These are phyloP conservation scores for Calonectria pauciramosa DNA, from an alignment of 2,329 filamentous ascomycete species.

Conservation along the genomic window DNA sequence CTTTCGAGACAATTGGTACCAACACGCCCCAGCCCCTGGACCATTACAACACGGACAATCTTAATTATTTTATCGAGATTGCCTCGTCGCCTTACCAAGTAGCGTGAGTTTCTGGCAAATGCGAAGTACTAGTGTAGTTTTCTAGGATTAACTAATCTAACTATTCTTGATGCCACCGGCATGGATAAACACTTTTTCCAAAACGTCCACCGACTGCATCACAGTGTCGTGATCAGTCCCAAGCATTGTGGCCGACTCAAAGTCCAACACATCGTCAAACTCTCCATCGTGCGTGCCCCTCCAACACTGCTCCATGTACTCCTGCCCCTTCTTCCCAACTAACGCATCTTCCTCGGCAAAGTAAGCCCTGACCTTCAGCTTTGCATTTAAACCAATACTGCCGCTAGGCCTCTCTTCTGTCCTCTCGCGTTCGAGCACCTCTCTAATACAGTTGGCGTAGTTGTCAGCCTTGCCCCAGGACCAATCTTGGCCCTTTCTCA, in stretches of 20 bases:
- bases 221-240: constrained; percentile 34
- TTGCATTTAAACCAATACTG: not conserved
- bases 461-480: constrained; percentile 32
- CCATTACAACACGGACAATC: not conserved
- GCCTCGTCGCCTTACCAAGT: not conserved
- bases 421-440: constrained; percentile 16
- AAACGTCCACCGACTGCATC: constrained; percentile 18
- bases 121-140: not conserved
- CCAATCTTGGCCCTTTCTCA: constrained; percentile 29
- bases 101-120: not conserved
- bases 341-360: constrained; percentile 33
- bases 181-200: constrained; percentile 26
- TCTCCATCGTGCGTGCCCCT: constrained; percentile 12
- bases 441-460: constrained; percentile 25
- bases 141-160: not conserved
- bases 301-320: constrained; percentile 35
- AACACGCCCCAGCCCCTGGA: not conserved
- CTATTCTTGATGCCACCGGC: constrained; percentile 4
- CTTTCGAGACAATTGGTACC: not conserved
- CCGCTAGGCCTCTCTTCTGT: not conserved
- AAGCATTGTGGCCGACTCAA: constrained; percentile 18
- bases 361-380: constrained; percentile 27
- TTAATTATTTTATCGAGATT: not conserved
- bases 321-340: constrained; percentile 33
- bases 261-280: constrained; percentile 29